Conservation (phyloP, 306 rosid species). For the Pueraria montana region DNA sequence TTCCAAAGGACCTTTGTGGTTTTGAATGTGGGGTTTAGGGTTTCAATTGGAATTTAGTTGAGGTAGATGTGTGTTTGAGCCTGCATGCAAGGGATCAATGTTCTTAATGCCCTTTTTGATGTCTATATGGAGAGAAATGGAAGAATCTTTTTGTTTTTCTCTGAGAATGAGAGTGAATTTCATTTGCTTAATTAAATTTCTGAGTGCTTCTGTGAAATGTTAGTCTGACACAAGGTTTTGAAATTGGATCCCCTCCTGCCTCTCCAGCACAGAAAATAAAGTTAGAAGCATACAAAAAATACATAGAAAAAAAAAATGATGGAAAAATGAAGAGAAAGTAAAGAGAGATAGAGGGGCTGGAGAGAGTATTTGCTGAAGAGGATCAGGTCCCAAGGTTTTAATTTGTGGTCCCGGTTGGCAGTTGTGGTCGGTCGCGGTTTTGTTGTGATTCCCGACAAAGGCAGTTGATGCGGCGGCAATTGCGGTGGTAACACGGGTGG, state of each 20-base stretch:
- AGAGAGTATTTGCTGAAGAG: no score
- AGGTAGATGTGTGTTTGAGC: conserved; percentile 32
- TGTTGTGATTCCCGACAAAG: neutral
- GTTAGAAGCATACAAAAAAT: no score
- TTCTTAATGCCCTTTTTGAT: conserved; percentile 14
- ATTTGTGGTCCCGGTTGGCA: neutral
- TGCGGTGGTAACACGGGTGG: neutral
- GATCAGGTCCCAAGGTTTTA: neutral
- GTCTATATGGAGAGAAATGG: conserved; percentile 1
- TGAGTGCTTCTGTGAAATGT: conserved; percentile 21
- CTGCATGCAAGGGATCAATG: conserved; percentile 60
- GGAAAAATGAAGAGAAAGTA: no score
- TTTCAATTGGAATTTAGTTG: conserved; percentile 43
- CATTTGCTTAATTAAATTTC: conserved; percentile 4
- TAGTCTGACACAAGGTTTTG: neutral
- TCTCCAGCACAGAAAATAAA: no score
- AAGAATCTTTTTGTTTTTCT: neutral
- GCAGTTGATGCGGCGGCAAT: neutral
- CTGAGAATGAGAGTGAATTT: conserved; percentile 10
- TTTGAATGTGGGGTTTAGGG: conserved; percentile 50
- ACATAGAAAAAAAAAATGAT: no score
- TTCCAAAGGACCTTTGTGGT: neutral
- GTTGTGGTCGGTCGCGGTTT: neutral
- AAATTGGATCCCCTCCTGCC: no score
- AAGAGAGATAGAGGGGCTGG: no score